These are phyloP conservation scores for Didymella keratinophila DNA, from an alignment of 2,329 filamentous ascomycete species.

Conservation along the genomic window DNA sequence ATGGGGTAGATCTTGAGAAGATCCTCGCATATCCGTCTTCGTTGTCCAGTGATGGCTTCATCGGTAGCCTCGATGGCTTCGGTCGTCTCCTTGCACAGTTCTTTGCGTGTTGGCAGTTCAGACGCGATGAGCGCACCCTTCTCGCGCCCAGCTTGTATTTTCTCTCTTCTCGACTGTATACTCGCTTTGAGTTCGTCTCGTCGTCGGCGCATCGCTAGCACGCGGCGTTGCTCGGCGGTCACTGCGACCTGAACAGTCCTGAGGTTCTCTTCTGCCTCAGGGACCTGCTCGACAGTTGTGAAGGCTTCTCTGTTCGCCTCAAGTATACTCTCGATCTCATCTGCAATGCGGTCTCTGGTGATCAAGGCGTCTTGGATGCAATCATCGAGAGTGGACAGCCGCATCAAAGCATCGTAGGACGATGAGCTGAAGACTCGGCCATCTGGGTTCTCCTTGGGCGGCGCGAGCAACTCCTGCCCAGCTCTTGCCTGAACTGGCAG, in stretches of 20 bases:
- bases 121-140: constrained; percentile 65
- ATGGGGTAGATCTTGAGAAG: constrained; percentile 83
- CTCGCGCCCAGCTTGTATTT: constrained; percentile 70
- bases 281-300: constrained; percentile 45
- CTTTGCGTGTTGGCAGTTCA: constrained; percentile 65
- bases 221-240: constrained; percentile 68
- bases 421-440: constrained; percentile 68
- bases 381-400: constrained; percentile 84
- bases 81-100: constrained; percentile 59
- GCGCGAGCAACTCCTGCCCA: constrained; percentile 39
- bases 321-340: constrained; percentile 73
- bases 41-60: constrained; percentile 80
- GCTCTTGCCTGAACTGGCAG: constrained; percentile 60
- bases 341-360: constrained; percentile 75
- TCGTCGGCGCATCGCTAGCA: constrained; percentile 68
- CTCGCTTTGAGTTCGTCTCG: constrained; percentile 73
- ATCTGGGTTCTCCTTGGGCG: constrained; percentile 54
- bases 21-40: constrained; percentile 86
- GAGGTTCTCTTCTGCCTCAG: constrained; percentile 55
- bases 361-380: constrained; percentile 89
- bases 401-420: constrained; percentile 88
- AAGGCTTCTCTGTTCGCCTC: constrained; percentile 51
- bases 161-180: constrained; percentile 68
- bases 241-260: constrained; percentile 62
- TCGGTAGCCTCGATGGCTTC: constrained; percentile 64